Evolutionary conservation across 2,329 filamentous ascomycete genomes (phyloP), one percentile per base, ranked within the genome.

Genomic region (Aspergillus neoniger): DNA sequence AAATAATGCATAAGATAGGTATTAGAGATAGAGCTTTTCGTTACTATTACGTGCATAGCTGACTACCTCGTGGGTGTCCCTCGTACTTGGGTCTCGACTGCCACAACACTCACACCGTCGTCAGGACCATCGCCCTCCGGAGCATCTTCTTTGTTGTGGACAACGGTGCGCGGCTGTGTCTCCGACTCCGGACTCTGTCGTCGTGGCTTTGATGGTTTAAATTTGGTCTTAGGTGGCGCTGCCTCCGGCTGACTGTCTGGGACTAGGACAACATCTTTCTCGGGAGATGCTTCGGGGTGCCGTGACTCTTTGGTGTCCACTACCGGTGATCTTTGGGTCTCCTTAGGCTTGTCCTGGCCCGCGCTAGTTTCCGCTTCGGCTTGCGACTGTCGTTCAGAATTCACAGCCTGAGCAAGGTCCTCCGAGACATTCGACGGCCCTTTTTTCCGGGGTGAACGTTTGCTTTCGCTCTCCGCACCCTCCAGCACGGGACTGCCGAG

Each of bases 171-270:
- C 39, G n/a, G 10, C 15, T 32, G 30, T 38, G 17, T 12, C 10
- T 39, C 30, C n/a, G 14, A 8, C 17, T 30, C 47, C n/a, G 47
- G 47, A 19, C 12, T n/a, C 23, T 8, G 50, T 23, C 6, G 30
- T 8, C n/a, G 36, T 23, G 30, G 2, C 17, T 23, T 39, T 15
- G 32, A 12, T 15, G 50, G 28, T 9, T 23, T 38, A 14, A 6
- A 10, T 7, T 17, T 39, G 17, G 17, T 14, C 10, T 17, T 51
- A 10, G 50, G 25, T 4, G 32, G 23, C 28, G 41, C 39, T 14
- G 36, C 51, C 41, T 51, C 59, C 30, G 74, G 69, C 58, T 75
- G 72, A 39, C 72, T 75, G 52, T 73, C 67, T 2, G 69, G 71
- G 17, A 74, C 70, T 19, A 72, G 67, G 38, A 72, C 52, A 2